Evolutionary conservation across 768 basidiomycete species (phyloP), one percentile per base, ranked within the genome.

Genomic region (Cystofilobasidium capitatum): DNA sequence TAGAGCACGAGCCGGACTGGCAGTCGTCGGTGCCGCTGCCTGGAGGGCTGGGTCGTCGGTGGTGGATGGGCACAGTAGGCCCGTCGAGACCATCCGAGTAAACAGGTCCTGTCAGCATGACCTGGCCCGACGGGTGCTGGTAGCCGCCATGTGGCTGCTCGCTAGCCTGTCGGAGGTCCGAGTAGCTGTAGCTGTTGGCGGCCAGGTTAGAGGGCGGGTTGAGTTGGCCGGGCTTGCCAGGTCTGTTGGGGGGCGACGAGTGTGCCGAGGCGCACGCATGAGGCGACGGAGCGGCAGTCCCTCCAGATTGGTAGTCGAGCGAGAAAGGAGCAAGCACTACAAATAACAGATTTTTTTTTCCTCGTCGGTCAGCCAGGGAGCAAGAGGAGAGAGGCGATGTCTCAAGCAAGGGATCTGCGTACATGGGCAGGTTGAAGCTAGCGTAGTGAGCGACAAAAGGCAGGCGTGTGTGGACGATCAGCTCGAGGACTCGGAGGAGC

Each of bases 261-360:
- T 65, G 64, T 26, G 64, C 64, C 2, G 64, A 58, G 10, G 64
- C 64, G 20, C 64, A 65, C 20, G 64, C 64, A 16, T 54, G 58
- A 14, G 64, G 42, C 26, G 64, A 65, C 33, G 55, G 64, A n/a
- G 37, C 54, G 36, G 24, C 24, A 8, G 51, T 16, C 29, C n/a
- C 12, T 16, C 44, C 24, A n/a, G 31, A 29, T 26, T 65, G 8
- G 54, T 29, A 26, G 24, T 51, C 24, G n/a, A 51, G 24, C n/a
- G 49, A 13, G n/a, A 51, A 51, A 7, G 49, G 49, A 9, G 49
- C 49, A 16, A 51, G 49, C 24, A 51, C 49, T 51, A 29, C 45
- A 42, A 42, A 20, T 24, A 6, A 49, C 20, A 20, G 45, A 49
- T 49, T 13, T 12, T 12, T n/a, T n/a, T n/a, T n/a, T n/a, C n/a